A percentile compares a stretch with the other conserved stretches of the same genome.
Conservation (phyloP, 371 early-diverging fungal species). For the Parasitella parasitica region DNA sequence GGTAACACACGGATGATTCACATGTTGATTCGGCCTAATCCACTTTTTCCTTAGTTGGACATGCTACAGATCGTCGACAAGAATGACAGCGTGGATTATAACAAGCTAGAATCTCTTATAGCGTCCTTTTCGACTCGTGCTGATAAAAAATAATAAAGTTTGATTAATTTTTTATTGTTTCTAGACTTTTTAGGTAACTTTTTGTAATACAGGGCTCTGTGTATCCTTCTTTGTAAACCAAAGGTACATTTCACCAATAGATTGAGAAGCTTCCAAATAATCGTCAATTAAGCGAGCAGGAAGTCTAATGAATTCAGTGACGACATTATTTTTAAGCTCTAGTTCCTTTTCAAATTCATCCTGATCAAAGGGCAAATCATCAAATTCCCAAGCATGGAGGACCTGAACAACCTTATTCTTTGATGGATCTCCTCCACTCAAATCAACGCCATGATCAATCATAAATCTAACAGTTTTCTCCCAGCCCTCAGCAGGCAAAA, state of each 20-base stretch:
- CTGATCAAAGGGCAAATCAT: constrained; percentile 30
- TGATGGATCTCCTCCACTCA: constrained; percentile 16
- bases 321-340: constrained; percentile 26
- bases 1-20: constrained; percentile 29
- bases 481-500: constrained; percentile 48
- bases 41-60: constrained; percentile 1
- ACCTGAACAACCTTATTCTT: constrained; percentile 35
- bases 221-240: constrained; percentile 41
- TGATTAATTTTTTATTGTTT: neutral
- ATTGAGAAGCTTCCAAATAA: constrained; percentile 32
- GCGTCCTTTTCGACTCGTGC: neutral
- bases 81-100: neutral
- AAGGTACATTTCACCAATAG: constrained; percentile 51
- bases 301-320: constrained; percentile 41
- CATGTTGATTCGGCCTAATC: neutral
- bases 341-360: constrained; percentile 50
- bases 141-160: neutral
- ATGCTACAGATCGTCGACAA: constrained; percentile 6
- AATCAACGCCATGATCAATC: constrained; percentile 29
- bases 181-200: neutral
- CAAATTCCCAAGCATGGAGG: constrained; percentile 47
- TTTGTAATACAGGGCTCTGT: constrained; percentile 4
- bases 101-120: neutral
- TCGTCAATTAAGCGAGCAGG: constrained; percentile 31
- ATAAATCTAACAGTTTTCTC: constrained; percentile 36